Evolutionary conservation across 2,329 filamentous ascomycete genomes (phyloP).

Genomic region (Atkinsonella texensis): DNA sequence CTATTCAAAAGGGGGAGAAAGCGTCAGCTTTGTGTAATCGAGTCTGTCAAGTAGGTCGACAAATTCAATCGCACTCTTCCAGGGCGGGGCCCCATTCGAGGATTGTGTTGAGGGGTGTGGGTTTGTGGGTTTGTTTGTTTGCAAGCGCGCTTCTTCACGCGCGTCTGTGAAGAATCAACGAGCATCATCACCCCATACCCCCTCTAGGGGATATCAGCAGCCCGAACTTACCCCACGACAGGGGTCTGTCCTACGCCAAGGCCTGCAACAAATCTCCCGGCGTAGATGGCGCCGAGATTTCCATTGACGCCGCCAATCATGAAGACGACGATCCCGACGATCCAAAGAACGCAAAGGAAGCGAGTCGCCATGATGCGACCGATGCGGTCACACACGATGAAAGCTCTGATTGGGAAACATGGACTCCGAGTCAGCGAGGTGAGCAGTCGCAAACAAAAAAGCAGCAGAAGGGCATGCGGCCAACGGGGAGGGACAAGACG

Average conservation of each 20-base stretch:
- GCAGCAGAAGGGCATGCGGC: not conserved
- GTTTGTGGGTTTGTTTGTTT: too few relatives aligned
- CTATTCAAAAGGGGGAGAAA: conserved; percentile 8
- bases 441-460: not conserved
- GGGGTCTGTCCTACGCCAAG: conserved; percentile 55
- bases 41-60: not conserved
- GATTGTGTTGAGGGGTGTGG: too few relatives aligned
- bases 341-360: conserved; percentile 44
- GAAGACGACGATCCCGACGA: conserved; percentile 45
- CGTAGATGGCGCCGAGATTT: conserved; percentile 45
- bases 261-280: conserved; percentile 54
- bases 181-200: too few relatives aligned
- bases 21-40: not conserved
- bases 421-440: not conserved
- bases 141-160: too few relatives aligned
- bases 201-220: too few relatives aligned
- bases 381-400: conserved; percentile 45
- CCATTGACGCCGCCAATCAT: conserved; percentile 40
- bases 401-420: conserved; percentile 29
- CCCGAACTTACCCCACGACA: conserved; percentile 39
- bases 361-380: conserved; percentile 52
- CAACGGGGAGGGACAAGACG: too few relatives aligned
- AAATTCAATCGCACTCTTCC: too few relatives aligned
- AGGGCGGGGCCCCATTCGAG: too few relatives aligned
- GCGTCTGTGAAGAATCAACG: too few relatives aligned